Conservation (phyloP, 495 filamentous ascomycete genomes). For the Pseudomonodictys pantanalensis region DNA sequence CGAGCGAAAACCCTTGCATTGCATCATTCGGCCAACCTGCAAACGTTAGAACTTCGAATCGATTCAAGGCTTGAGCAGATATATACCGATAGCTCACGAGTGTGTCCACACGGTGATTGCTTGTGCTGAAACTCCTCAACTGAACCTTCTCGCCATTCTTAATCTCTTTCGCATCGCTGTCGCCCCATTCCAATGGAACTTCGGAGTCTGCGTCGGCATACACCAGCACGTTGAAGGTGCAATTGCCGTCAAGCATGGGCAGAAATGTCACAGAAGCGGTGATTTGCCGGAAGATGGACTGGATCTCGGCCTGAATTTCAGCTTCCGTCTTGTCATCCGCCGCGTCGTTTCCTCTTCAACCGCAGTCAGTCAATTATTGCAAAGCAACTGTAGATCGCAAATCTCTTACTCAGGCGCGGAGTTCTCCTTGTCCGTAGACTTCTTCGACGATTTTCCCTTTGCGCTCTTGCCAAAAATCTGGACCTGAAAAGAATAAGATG, state of each 20-base stretch:
- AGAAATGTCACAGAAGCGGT: slow-evolving; percentile 97
- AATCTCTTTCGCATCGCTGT: slow-evolving; percentile 98
- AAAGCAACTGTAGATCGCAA: neutral
- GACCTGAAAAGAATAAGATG: slow-evolving; percentile 44
- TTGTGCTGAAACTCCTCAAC: slow-evolving; percentile 91
- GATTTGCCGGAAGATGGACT: slow-evolving; percentile 94
- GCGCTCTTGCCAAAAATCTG: slow-evolving; percentile 64
- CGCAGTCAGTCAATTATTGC: neutral
- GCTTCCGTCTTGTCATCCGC: slow-evolving; percentile 76
- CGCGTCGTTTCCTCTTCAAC: slow-evolving; percentile 32
- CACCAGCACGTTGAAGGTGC: slow-evolving; percentile 97
- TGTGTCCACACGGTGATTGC: slow-evolving; percentile 88
- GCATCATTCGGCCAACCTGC: slow-evolving; percentile 18
- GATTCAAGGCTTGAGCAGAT: neutral
- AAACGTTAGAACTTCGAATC: neutral
- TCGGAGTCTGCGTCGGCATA: slow-evolving; percentile 97
- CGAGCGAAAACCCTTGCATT: neutral
- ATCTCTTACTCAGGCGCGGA: slow-evolving; percentile 50
- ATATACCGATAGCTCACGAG: slow-evolving; percentile 78
- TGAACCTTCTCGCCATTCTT: slow-evolving; percentile 93
- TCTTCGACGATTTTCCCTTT: slow-evolving; percentile 52
- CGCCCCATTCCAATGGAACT: slow-evolving; percentile 97
- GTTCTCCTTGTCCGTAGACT: slow-evolving; percentile 62
- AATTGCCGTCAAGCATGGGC: slow-evolving; percentile 85
- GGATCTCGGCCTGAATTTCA: slow-evolving; percentile 93